Conservation (phyloP, 2,329 filamentous ascomycete species). For the Claviceps capensis region DNA sequence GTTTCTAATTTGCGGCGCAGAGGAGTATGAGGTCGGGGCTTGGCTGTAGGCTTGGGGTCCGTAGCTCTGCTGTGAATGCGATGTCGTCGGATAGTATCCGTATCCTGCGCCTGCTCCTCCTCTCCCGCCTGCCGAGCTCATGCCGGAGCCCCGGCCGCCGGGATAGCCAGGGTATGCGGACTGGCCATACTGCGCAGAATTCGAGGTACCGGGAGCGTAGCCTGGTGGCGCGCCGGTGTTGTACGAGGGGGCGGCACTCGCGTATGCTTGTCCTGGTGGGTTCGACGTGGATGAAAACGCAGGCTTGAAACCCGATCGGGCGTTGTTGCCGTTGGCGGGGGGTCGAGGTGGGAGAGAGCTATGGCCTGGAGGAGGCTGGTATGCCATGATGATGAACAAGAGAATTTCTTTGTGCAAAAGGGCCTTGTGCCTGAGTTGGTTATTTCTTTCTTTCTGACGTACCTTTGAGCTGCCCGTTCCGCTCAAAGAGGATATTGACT, state of each 20-base stretch:
- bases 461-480: conserved; percentile 33
- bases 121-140: conserved; percentile 1
- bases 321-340: conserved; percentile 36
- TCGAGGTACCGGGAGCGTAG: background rate
- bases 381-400: conserved; percentile 73
- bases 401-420: conserved; percentile 7
- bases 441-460: conserved; percentile 20
- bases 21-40: conserved; percentile 27
- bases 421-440: background rate
- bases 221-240: conserved; percentile 16
- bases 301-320: conserved; percentile 30
- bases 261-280: conserved; percentile 25
- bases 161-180: conserved; percentile 17
- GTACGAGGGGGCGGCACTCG: conserved; percentile 14
- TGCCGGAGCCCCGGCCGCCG: conserved; percentile 18
- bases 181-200: conserved; percentile 6
- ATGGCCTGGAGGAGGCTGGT: conserved; percentile 69
- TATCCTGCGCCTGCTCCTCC: conserved; percentile 1
- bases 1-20: conserved; percentile 55
- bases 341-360: conserved; percentile 59
- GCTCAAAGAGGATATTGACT: conserved; percentile 18
- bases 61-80: conserved; percentile 17
- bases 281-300: conserved; percentile 32
- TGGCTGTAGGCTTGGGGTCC: conserved; percentile 19
- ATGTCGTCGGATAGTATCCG: conserved; percentile 8